These are phyloP conservation scores for Deakozyma indianensis DNA, from an alignment of 805 yeast genomes.

Conservation along the genomic window DNA sequence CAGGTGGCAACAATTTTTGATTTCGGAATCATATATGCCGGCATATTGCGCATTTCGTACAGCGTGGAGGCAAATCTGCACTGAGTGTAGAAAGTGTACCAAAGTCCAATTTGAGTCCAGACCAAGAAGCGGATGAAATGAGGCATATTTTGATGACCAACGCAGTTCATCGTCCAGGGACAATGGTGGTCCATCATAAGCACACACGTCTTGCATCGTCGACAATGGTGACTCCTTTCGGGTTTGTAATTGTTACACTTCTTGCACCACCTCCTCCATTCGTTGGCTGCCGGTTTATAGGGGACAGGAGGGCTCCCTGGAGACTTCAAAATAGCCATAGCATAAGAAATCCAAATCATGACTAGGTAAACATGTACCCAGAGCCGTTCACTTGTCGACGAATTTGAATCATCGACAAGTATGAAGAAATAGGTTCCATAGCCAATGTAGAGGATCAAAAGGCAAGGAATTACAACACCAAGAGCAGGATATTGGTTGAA, in stretches of 20 bases:
- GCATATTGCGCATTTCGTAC: background rate
- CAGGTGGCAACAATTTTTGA: constrained; percentile 43
- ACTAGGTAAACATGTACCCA: constrained; percentile 33
- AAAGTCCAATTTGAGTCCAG: constrained; percentile 43
- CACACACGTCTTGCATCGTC: constrained; percentile 51
- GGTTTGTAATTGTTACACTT: constrained; percentile 60
- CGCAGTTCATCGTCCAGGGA: constrained; percentile 65
- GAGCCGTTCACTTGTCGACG: constrained; percentile 27
- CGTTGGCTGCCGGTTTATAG: constrained; percentile 25
- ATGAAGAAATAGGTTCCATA: constrained; percentile 49
- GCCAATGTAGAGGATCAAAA: constrained; percentile 43
- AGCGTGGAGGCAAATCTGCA: background rate
- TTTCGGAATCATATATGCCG: constrained; percentile 35
- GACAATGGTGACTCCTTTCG: constrained; percentile 67
- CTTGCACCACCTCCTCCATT: constrained; percentile 52
- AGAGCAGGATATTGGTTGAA: background rate
- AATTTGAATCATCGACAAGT: constrained; percentile 25
- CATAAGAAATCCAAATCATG: constrained; percentile 61
- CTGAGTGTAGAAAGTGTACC: constrained; percentile 7
- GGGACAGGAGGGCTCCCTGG: constrained; percentile 50
- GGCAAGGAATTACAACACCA: constrained; percentile 35
- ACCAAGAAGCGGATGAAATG: constrained; percentile 56
- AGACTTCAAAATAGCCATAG: constrained; percentile 41
- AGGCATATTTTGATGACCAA: constrained; percentile 55
- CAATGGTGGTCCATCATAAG: constrained; percentile 74